These are phyloP conservation scores for Chaetoscypha palmicola DNA, from an alignment of 2,329 filamentous ascomycete genomes.

Conservation along the genomic window DNA sequence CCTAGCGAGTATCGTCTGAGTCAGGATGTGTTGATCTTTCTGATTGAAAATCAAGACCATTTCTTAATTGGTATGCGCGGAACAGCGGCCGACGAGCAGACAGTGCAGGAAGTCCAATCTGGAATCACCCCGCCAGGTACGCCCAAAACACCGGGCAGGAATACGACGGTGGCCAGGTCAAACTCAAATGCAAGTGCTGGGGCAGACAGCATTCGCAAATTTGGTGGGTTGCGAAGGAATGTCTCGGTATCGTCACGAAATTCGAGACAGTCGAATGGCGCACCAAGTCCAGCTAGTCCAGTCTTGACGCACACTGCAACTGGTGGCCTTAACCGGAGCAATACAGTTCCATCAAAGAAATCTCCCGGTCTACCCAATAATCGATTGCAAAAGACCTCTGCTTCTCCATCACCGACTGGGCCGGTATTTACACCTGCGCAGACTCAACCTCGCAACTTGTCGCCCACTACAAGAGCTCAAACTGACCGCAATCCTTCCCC, in stretches of 20 bases:
- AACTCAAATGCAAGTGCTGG: conserved; percentile 83
- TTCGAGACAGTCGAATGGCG: conserved; percentile 66
- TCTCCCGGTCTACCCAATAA: conserved; percentile 64
- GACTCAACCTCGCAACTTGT: conserved; percentile 20
- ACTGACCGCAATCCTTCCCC: conserved; percentile 18
- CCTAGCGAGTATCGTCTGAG: conserved; percentile 90
- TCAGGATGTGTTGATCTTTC: conserved; percentile 93
- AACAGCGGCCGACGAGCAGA: conserved; percentile 85
- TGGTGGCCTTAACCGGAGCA: conserved; percentile 66
- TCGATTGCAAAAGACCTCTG: conserved; percentile 55
- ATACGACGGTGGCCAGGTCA: conserved; percentile 62
- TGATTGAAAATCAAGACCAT: conserved; percentile 97
- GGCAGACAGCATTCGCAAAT: conserved; percentile 77
- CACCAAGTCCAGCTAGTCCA: conserved; percentile 62
- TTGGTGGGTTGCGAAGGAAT: conserved; percentile 74
- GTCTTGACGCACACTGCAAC: conserved; percentile 49
- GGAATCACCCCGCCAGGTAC: conserved; percentile 53
- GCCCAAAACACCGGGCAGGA: conserved; percentile 43
- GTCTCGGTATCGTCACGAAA: conserved; percentile 88
- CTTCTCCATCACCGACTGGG: conserved; percentile 39
- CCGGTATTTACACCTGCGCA: conserved; percentile 31
- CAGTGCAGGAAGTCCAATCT: conserved; percentile 57
- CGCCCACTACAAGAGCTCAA: conserved; percentile 16
- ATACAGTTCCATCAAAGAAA: conserved; percentile 87
- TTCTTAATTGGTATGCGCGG: conserved; percentile 98